A percentile compares a stretch with the other conserved stretches of the same genome.
phyloP scores from a whole-genome alignment of 305 asterid genomes.

The Stenogyne calaminthoides region DNA sequence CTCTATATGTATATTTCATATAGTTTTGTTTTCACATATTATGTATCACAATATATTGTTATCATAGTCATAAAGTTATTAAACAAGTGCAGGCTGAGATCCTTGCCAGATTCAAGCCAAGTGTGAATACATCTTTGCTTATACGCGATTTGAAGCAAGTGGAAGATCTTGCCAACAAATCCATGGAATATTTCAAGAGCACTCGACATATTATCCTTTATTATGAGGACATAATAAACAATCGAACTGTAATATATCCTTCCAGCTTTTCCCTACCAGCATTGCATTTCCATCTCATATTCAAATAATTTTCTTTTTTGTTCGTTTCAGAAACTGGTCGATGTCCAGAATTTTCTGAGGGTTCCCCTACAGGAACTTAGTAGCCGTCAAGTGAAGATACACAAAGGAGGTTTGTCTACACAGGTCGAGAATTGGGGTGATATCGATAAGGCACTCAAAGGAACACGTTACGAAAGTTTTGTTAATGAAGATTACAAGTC shows the following conservation, averaged over 20 bases:
- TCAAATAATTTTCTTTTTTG: background rate
- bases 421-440: slow-evolving; percentile 90
- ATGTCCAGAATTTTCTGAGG: slow-evolving; percentile 75
- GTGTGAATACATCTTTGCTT: slow-evolving; percentile 54
- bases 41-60: too few species aligned
- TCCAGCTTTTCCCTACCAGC: background rate
- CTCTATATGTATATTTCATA: too few species aligned
- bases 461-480: slow-evolving; percentile 66
- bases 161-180: slow-evolving; percentile 53
- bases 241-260: slow-evolving; percentile 63
- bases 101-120: slow-evolving; percentile 83
- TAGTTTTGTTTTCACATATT: too few species aligned
- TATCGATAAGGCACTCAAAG: slow-evolving; percentile 61
- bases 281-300: background rate
- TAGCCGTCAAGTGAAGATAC: slow-evolving; percentile 95
- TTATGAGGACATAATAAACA: slow-evolving; percentile 78
- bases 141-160: slow-evolving; percentile 66
- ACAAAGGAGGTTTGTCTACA: slow-evolving; percentile 64
- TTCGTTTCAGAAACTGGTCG: slow-evolving; percentile 58
- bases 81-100: slow-evolving; percentile 63
- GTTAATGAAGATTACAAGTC: slow-evolving; percentile 62
- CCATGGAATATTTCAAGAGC: slow-evolving; percentile 71
- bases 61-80: background rate
- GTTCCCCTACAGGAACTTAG: slow-evolving; percentile 63
- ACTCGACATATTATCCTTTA: slow-evolving; percentile 77